A percentile compares a stretch with the other conserved stretches of the same genome.
Evolutionary conservation across 2,329 filamentous ascomycete genomes (phyloP).

Genomic region (Calcarisporium arbuscula): DNA sequence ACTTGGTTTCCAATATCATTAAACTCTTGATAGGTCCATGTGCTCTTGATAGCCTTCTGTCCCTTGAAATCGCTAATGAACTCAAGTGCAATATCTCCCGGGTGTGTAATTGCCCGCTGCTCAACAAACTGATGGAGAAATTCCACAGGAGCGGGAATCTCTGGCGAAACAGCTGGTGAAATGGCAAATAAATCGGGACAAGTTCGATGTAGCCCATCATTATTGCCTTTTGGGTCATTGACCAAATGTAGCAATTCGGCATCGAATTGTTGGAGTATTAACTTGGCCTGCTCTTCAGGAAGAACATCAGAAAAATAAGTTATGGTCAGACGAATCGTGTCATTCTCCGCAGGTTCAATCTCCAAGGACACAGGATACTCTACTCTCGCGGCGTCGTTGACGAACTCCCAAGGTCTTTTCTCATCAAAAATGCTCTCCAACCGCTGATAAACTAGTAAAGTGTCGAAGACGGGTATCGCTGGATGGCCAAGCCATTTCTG

Average conservation of each 20-base stretch:
- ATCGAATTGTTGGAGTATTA: conserved; percentile 69
- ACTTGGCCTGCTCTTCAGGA: conserved; percentile 58
- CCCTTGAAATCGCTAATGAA: conserved; percentile 57
- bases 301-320: conserved; percentile 61
- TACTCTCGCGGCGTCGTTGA: conserved; percentile 60
- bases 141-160: conserved; percentile 49
- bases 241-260: conserved; percentile 55
- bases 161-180: conserved; percentile 51
- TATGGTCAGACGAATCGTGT: conserved; percentile 53
- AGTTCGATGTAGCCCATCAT: conserved; percentile 29
- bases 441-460: conserved; percentile 78
- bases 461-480: conserved; percentile 69
- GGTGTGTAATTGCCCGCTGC: conserved; percentile 44
- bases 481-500: conserved; percentile 65
- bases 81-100: conserved; percentile 63
- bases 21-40: conserved; percentile 72
- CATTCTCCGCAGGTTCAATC: conserved; percentile 49
- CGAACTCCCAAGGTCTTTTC: conserved; percentile 47
- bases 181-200: conserved; percentile 52
- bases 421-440: conserved; percentile 21
- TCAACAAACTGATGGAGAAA: conserved; percentile 79
- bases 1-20: conserved; percentile 66
- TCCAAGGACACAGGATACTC: conserved; percentile 82
- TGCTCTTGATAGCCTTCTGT: conserved; percentile 35
- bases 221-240: conserved; percentile 33